Conservation (phyloP, 2,329 filamentous ascomycete species). For the Calonectria pteridis region DNA sequence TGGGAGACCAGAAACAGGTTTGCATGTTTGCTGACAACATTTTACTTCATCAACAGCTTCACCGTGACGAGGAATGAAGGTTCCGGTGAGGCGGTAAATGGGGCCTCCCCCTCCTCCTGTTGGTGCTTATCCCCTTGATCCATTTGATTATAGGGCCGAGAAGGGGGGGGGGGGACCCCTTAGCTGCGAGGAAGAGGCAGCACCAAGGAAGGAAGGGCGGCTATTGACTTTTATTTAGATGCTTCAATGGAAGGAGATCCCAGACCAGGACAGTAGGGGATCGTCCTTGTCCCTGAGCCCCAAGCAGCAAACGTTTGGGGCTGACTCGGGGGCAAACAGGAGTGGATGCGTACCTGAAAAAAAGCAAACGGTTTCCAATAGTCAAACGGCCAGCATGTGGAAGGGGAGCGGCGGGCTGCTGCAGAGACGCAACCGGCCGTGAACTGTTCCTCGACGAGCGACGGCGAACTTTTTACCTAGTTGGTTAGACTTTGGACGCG, state of each 20-base stretch:
- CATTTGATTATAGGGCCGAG: conserved; percentile 10
- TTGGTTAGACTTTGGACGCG: conserved; percentile 40
- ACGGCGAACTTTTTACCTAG: conserved; percentile 25
- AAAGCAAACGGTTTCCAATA: conserved; percentile 18
- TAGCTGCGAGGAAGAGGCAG: not conserved
- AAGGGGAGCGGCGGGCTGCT: not conserved
- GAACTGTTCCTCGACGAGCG: not conserved
- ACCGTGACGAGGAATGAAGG: conserved; percentile 25
- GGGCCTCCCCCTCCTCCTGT: not conserved
- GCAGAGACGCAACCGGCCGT: not conserved
- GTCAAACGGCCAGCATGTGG: conserved; percentile 12
- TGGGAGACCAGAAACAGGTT: conserved; percentile 12
- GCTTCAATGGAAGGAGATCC: conserved; percentile 26
- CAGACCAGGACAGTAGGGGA: conserved; percentile 7
- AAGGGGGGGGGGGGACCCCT: not conserved
- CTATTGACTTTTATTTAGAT: conserved; percentile 31
- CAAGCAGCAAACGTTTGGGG: conserved; percentile 18
- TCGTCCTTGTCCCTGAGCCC: conserved; percentile 10
- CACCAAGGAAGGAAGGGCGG: conserved; percentile 23
- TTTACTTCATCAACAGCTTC: conserved; percentile 3
- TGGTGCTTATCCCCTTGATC: conserved; percentile 3
- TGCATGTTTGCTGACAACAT: conserved; percentile 2
- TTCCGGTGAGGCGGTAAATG: conserved; percentile 13
- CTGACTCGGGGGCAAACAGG: conserved; percentile 34
- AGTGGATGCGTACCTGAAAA: conserved; percentile 17